These are phyloP conservation scores for Vigna radiata DNA, from an alignment of 306 rosid species.

Conservation along the genomic window DNA sequence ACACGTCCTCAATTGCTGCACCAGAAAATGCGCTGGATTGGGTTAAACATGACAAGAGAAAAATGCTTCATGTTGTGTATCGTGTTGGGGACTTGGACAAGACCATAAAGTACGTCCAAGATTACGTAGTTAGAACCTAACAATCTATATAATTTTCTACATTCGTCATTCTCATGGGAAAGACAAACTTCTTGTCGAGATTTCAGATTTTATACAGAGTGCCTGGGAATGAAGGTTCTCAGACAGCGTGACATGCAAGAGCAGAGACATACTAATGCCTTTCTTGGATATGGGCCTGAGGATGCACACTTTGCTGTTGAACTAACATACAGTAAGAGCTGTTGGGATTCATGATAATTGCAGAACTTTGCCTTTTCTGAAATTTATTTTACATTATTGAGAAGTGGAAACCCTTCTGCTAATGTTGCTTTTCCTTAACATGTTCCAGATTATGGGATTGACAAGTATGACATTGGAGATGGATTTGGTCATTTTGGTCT, in stretches of 20 bases:
- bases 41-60: slow-evolving; percentile 77
- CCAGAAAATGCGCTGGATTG: slow-evolving; percentile 78
- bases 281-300: slow-evolving; percentile 93
- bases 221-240: slow-evolving; percentile 88
- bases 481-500: slow-evolving; percentile 89
- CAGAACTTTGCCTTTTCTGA: slow-evolving; percentile 17
- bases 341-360: slow-evolving; percentile 33
- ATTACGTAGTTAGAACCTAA: slow-evolving; percentile 1
- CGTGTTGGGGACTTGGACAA: slow-evolving; percentile 89
- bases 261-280: slow-evolving; percentile 80
- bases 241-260: slow-evolving; percentile 85
- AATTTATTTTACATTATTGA: slow-evolving; percentile 35
- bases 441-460: slow-evolving; percentile 83
- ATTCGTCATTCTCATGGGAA: slow-evolving; percentile 11
- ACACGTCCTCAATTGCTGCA: slow-evolving; percentile 54
- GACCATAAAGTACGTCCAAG: slow-evolving; percentile 69
- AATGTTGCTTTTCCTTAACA: slow-evolving; percentile 42
- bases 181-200: slow-evolving; percentile 44
- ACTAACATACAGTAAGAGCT: slow-evolving; percentile 80
- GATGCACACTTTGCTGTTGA: slow-evolving; percentile 86
- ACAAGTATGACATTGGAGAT: slow-evolving; percentile 78
- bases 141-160: slow-evolving; percentile 5
- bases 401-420: slow-evolving; percentile 19
- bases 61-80: slow-evolving; percentile 86
- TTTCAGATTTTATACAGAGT: slow-evolving; percentile 84